These are phyloP conservation scores for Torulaspora pretoriensis DNA, from an alignment of 1,139 yeast species.

Conservation along the genomic window DNA sequence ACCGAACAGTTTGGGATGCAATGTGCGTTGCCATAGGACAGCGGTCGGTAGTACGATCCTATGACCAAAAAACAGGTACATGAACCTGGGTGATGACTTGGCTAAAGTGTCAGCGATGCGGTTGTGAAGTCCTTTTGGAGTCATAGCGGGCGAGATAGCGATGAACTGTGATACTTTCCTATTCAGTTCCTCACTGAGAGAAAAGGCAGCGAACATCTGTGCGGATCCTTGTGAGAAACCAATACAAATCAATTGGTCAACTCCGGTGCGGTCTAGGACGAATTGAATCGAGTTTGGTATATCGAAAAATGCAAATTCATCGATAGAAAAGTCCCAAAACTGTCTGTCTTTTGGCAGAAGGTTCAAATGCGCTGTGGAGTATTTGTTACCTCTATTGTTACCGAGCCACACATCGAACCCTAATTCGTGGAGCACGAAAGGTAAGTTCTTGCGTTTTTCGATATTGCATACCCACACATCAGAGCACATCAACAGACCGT, in stretches of 20 bases:
- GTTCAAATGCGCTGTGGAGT: conserved; percentile 54
- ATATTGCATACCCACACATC: conserved; percentile 83
- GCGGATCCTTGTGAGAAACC: conserved; percentile 94
- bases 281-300: conserved; percentile 73
- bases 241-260: conserved; percentile 53
- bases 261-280: conserved; percentile 47
- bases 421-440: conserved; percentile 67
- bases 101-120: conserved; percentile 70
- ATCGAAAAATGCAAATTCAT: conserved; percentile 79
- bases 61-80: conserved; percentile 72
- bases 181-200: conserved; percentile 54
- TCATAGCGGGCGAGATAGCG: conserved; percentile 90
- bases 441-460: conserved; percentile 59
- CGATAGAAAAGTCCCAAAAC: conserved; percentile 84
- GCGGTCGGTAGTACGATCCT: conserved; percentile 72
- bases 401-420: conserved; percentile 95
- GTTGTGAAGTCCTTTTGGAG: conserved; percentile 81
- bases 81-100: conserved; percentile 71
- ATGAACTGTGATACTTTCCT: conserved; percentile 64
- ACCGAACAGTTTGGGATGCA: conserved; percentile 79
- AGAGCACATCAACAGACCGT: conserved; percentile 85
- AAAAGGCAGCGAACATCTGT: conserved; percentile 66
- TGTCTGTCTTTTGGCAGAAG: conserved; percentile 38
- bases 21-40: conserved; percentile 73
- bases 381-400: conserved; percentile 85